Percentiles rank a stretch among this genome's conserved stretches.
Conservation (phyloP, 192 early-diverging fungal genomes). For the Spizellomyces punctatus region DNA sequence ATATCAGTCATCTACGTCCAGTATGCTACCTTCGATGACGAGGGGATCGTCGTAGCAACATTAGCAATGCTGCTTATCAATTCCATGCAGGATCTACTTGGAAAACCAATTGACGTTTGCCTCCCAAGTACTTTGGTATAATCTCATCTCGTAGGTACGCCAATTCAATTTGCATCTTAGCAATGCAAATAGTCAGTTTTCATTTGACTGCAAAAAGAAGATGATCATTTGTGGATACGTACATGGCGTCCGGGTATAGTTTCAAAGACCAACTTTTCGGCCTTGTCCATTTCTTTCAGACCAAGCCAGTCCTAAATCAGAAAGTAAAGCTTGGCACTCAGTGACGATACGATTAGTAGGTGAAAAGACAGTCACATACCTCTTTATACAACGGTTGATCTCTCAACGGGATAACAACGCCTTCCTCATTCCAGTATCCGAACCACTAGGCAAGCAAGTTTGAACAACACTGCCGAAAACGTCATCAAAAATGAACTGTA, state of each 20-base stretch:
- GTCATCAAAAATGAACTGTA: background rate
- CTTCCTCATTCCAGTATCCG: slow-evolving; percentile 44
- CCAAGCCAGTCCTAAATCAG: slow-evolving; percentile 43
- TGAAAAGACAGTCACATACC: background rate
- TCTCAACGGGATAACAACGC: slow-evolving; percentile 28
- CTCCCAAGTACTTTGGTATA: slow-evolving; percentile 25
- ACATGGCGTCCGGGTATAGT: slow-evolving; percentile 39
- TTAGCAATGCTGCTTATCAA: background rate
- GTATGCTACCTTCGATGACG: background rate
- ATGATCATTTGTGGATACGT: background rate
- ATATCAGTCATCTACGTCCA: background rate
- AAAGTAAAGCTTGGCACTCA: background rate
- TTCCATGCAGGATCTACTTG: background rate
- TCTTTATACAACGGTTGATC: slow-evolving; percentile 41
- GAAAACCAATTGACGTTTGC: background rate
- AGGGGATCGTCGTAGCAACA: background rate
- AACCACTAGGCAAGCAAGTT: slow-evolving; percentile 35
- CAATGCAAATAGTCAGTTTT: background rate
- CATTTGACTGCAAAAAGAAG: background rate
- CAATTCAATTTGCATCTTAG: slow-evolving; percentile 32
- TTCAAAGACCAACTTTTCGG: slow-evolving; percentile 32
- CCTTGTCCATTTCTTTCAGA: slow-evolving; percentile 36
- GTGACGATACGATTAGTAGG: background rate
- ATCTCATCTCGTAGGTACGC: slow-evolving; percentile 16
- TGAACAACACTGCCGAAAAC: background rate